These are phyloP conservation scores for Zygnema cylindricum DNA, from an alignment of 139 green algal genomes.

Conservation along the genomic window DNA sequence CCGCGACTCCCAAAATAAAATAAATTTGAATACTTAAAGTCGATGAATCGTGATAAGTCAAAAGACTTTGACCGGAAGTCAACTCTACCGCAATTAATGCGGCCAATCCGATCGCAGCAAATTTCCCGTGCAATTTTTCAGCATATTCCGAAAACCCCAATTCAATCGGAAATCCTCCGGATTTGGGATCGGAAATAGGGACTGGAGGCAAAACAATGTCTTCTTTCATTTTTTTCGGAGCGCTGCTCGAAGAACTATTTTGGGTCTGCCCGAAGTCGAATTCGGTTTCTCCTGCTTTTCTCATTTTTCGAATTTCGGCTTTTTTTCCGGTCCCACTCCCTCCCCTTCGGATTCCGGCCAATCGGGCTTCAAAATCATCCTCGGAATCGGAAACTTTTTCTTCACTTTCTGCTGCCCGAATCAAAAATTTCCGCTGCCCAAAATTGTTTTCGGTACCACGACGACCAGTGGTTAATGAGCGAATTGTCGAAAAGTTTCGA, in stretches of 20 bases:
- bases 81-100: constrained; percentile 37
- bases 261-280: neutral
- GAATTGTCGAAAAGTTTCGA: neutral
- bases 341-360: neutral
- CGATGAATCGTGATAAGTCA: constrained; percentile 38
- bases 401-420: neutral
- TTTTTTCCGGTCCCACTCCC: constrained; percentile 42
- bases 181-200: constrained; percentile 17
- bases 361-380: constrained; percentile 31
- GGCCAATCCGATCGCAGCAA: constrained; percentile 20
- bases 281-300: neutral
- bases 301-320: constrained; percentile 38
- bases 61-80: constrained; percentile 18
- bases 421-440: neutral
- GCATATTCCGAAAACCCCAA: constrained; percentile 37
- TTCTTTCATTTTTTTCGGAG: neutral
- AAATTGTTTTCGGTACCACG: neutral
- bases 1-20: constrained; percentile 5
- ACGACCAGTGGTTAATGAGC: neutral
- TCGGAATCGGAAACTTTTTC: too few relatives aligned
- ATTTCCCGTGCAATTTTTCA: constrained; percentile 22
- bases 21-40: constrained; percentile 40
- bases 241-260: neutral
- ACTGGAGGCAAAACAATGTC: constrained; percentile 5
- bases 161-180: constrained; percentile 30